A percentile compares a stretch with the other conserved stretches of the same genome.
Conservation (phyloP, 1,284 basidiomycete species). For the Lentinula novae-zelandiae region DNA sequence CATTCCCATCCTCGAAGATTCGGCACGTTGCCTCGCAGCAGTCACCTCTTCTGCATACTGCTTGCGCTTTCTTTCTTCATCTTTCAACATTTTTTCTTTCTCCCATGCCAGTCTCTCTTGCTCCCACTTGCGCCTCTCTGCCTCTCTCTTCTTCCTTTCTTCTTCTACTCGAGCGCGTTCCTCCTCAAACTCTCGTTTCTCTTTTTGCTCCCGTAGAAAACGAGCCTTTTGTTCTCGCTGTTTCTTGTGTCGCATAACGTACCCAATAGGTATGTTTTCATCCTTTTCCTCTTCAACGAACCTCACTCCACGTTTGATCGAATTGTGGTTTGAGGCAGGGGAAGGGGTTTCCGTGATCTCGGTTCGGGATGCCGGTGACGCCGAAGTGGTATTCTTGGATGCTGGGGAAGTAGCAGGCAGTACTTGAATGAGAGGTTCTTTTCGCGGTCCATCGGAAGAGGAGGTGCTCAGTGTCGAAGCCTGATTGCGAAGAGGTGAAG, state of each 20-base stretch:
- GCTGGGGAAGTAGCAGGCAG: not conserved
- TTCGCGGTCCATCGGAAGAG: not conserved
- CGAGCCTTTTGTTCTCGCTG: slow-evolving; percentile 67
- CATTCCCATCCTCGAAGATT: slow-evolving; percentile 47
- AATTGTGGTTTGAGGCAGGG: slow-evolving; percentile 2
- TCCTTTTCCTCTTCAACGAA: slow-evolving; percentile 67
- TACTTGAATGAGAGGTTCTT: not conserved
- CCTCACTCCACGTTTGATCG: slow-evolving; percentile 59
- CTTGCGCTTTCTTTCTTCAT: slow-evolving; percentile 54
- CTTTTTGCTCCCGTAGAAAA: slow-evolving; percentile 60
- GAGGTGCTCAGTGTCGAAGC: slow-evolving; percentile 21
- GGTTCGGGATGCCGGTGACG: slow-evolving; percentile 1
- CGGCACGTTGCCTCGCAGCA: slow-evolving; percentile 58
- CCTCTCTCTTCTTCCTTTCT: slow-evolving; percentile 42
- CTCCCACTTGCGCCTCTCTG: slow-evolving; percentile 47
- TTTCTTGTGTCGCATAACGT: slow-evolving; percentile 65
- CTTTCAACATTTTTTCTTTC: slow-evolving; percentile 48
- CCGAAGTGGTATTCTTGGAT: not conserved
- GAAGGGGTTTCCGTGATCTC: not conserved
- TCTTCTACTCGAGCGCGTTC: slow-evolving; percentile 42
- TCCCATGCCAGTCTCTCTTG: slow-evolving; percentile 53
- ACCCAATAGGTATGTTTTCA: slow-evolving; percentile 62
- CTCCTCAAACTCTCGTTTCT: slow-evolving; percentile 41
- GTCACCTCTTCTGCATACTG: slow-evolving; percentile 57
- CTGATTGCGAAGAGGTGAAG: slow-evolving; percentile 53